phyloP scores from a whole-genome alignment of 129 eudicot species.

The Saussurea involucrata region DNA sequence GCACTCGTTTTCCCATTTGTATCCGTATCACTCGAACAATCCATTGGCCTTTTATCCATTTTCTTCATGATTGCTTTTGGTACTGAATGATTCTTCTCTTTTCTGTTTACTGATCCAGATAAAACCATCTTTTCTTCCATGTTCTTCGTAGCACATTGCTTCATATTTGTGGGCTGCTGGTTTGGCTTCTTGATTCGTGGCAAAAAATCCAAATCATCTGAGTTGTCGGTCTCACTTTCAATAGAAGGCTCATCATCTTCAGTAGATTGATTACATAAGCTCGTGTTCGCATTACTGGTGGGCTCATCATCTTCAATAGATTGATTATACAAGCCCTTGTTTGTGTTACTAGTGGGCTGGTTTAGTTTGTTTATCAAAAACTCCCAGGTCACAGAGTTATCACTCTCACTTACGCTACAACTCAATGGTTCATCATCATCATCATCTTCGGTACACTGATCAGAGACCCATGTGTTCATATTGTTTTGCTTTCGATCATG shows the following conservation, averaged over 20 bases:
- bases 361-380: not conserved
- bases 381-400: not conserved
- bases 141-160: not conserved
- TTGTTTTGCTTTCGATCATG: not conserved
- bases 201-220: not conserved
- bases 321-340: not conserved
- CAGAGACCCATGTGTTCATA: not conserved
- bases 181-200: not conserved
- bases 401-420: conserved; percentile 20
- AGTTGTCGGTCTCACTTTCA: conserved; percentile 22
- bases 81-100: not conserved
- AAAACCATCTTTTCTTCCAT: not conserved
- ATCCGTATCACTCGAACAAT: not conserved
- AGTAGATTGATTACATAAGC: not conserved
- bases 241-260: not conserved
- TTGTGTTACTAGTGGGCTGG: not conserved
- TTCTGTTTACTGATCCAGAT: not conserved
- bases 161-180: not conserved
- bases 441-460: conserved; percentile 7
- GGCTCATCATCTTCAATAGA: not conserved
- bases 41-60: not conserved
- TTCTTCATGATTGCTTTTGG: not conserved
- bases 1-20: not conserved
- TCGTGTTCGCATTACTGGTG: not conserved
- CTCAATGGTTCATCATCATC: not conserved